phyloP scores from a whole-genome alignment of 352 stramenopile genomes.

The Phytophthora kernoviae region DNA sequence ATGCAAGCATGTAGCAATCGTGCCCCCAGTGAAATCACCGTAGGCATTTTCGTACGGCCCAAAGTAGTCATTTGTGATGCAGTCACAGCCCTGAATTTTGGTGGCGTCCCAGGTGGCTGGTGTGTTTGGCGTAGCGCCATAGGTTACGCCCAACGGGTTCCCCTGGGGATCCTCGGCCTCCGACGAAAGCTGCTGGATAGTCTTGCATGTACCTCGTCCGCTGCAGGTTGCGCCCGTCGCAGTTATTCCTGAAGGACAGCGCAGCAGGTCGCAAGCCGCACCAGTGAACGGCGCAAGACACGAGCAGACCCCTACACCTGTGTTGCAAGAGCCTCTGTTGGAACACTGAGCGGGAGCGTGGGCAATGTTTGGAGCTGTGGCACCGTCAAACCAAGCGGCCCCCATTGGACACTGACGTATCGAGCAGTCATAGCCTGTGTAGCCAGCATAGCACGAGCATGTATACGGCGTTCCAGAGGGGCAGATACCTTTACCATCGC shows the following conservation, averaged over 20 bases:
- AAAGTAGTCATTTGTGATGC: slow-evolving; percentile 64
- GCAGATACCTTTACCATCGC: slow-evolving; percentile 58
- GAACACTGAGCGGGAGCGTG: slow-evolving; percentile 60
- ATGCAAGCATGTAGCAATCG: slow-evolving; percentile 85
- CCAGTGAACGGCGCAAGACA: slow-evolving; percentile 81
- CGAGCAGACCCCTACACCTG: slow-evolving; percentile 52
- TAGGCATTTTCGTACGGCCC: slow-evolving; percentile 63
- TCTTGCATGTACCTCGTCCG: slow-evolving; percentile 73
- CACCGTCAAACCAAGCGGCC: slow-evolving; percentile 70
- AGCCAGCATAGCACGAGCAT: slow-evolving; percentile 74
- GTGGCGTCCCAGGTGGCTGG: slow-evolving; percentile 80
- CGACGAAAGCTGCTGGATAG: slow-evolving; percentile 68
- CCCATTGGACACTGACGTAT: slow-evolving; percentile 55
- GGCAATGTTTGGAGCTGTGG: slow-evolving; percentile 51
- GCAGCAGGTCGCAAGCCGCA: slow-evolving; percentile 70
- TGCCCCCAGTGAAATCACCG: slow-evolving; percentile 56
- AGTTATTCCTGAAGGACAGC: slow-evolving; percentile 38
- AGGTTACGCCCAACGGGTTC: slow-evolving; percentile 56
- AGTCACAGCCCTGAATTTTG: slow-evolving; percentile 87
- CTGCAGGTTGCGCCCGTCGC: slow-evolving; percentile 48
- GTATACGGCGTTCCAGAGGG: slow-evolving; percentile 41
- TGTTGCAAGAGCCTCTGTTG: slow-evolving; percentile 62
- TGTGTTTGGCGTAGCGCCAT: slow-evolving; percentile 65
- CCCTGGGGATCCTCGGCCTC: slow-evolving; percentile 42
- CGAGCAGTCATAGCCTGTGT: slow-evolving; percentile 59